These are phyloP conservation scores for Calycina herbarum DNA, from an alignment of 2,329 filamentous ascomycete species.

Conservation along the genomic window DNA sequence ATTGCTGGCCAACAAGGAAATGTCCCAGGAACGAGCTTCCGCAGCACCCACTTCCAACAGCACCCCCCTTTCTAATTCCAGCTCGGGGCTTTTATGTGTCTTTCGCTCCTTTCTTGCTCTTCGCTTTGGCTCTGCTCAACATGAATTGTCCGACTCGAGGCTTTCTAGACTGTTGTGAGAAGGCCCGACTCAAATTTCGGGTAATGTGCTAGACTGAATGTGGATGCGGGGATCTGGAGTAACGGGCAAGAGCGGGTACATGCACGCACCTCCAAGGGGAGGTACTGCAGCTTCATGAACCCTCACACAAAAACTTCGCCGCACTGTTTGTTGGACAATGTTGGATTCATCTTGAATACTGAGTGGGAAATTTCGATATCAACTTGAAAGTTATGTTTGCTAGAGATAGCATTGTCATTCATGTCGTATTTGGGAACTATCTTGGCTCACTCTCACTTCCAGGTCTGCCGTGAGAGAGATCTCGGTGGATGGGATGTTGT, in stretches of 20 bases:
- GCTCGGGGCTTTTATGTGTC: not conserved
- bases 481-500: too few relatives aligned
- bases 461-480: too few relatives aligned
- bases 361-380: too few relatives aligned
- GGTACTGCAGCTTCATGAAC: not conserved
- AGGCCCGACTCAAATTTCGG: conserved; percentile 13
- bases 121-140: too few relatives aligned
- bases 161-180: not conserved
- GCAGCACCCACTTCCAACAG: not conserved
- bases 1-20: not conserved
- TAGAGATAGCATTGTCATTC: too few relatives aligned
- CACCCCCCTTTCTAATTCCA: not conserved
- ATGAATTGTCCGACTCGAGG: too few relatives aligned
- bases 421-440: too few relatives aligned
- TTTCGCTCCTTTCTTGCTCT: not conserved
- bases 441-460: too few relatives aligned
- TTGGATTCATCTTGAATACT: not conserved
- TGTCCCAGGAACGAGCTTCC: not conserved
- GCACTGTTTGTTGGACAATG: not conserved
- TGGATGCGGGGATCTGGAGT: conserved; percentile 5
- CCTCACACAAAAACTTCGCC: too few relatives aligned
- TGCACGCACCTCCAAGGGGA: not conserved
- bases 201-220: conserved; percentile 2
- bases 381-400: too few relatives aligned
- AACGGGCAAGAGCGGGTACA: not conserved